phyloP scores from a whole-genome alignment of 2,329 filamentous ascomycete species.

The Nectriaceae sp. region DNA sequence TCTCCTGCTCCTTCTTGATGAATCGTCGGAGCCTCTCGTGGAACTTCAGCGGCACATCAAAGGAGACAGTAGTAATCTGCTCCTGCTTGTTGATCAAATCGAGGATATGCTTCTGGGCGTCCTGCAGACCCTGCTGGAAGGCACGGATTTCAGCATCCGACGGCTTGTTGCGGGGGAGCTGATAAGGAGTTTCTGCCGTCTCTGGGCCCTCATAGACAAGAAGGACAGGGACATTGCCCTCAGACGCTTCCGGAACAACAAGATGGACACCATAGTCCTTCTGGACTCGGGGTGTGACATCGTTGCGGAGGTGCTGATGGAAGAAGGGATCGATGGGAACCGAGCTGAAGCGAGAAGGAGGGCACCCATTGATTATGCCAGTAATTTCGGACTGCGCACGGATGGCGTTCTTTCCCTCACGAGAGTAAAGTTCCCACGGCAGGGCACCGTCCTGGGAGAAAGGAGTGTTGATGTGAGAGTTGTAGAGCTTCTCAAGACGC shows the following conservation, averaged over 20 bases:
- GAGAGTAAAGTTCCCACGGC: slow-evolving; percentile 86
- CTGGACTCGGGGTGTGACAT: slow-evolving; percentile 64
- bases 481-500: slow-evolving; percentile 76
- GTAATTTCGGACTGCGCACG: slow-evolving; percentile 75
- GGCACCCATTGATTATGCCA: slow-evolving; percentile 71
- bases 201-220: slow-evolving; percentile 74
- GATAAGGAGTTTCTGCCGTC: slow-evolving; percentile 47
- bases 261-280: slow-evolving; percentile 72
- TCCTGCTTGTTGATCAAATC: slow-evolving; percentile 62
- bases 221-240: slow-evolving; percentile 63
- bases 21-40: slow-evolving; percentile 65
- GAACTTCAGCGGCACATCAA: slow-evolving; percentile 64
- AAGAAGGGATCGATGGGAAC: slow-evolving; percentile 77
- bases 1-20: slow-evolving; percentile 66
- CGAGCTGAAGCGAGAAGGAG: slow-evolving; percentile 69
- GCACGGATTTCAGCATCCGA: slow-evolving; percentile 50
- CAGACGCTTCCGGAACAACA: slow-evolving; percentile 66
- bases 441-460: slow-evolving; percentile 67
- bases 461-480: slow-evolving; percentile 85
- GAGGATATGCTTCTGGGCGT: slow-evolving; percentile 58
- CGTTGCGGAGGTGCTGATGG: slow-evolving; percentile 69
- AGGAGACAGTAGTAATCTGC: slow-evolving; percentile 47
- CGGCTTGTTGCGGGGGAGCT: slow-evolving; percentile 57
- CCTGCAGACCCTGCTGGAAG: slow-evolving; percentile 57
- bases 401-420: slow-evolving; percentile 80